Base-by-base conservation (phyloP, 208 protist genomes). In the Crithidia acanthocephali region DNA sequence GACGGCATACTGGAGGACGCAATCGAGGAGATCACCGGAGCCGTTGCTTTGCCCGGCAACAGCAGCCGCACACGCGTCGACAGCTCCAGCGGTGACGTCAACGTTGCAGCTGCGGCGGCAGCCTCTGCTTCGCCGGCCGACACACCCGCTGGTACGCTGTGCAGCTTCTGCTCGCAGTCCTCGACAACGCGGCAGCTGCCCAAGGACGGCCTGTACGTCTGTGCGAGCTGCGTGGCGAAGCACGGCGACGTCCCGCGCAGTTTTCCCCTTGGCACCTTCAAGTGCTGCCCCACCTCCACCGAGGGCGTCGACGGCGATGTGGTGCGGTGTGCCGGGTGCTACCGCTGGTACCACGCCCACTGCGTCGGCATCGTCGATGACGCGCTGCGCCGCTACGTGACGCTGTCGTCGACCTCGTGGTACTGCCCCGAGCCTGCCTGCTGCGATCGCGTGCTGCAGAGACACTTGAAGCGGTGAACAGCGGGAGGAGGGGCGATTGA, bases 391-490 rank as follows among this genome's bases (percentile, higher is more conserved):
- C 69, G 86, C 16, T 90, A 94, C 51, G 76, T 90, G 35, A 73
- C 79, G 13, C 71, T 96, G 0, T 91, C 89, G 11, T 91, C 88
- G 13, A 96, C 92, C 0, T 84, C 79, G 62, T 96, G 92, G 90
- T 94, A 95, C 71, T 96, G 92, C 63, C 78, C 79, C 2, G 81
- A 92, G 40, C 84, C 87, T 16, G n/a, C 66, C 32, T 96, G 92
- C 84, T 88, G 80, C 60, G 86, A 94, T 40, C 50, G 57, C 22
- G 66, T 79, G 42, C 66, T 79, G 64, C 73, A 74, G 51, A 59
- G 60, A 33, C 81, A 86, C 9, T 50, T 87, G 50, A 86, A 84
- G 68, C 69, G 61, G 51, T 72, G 42, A 20, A 5, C 16, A 5
- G 28, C 42, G 33, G 15, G 23, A 53, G 28, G 16, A 22, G 18